Base-by-base conservation (phyloP, 2,329 filamentous ascomycete species). In the Verticillium longisporum region DNA sequence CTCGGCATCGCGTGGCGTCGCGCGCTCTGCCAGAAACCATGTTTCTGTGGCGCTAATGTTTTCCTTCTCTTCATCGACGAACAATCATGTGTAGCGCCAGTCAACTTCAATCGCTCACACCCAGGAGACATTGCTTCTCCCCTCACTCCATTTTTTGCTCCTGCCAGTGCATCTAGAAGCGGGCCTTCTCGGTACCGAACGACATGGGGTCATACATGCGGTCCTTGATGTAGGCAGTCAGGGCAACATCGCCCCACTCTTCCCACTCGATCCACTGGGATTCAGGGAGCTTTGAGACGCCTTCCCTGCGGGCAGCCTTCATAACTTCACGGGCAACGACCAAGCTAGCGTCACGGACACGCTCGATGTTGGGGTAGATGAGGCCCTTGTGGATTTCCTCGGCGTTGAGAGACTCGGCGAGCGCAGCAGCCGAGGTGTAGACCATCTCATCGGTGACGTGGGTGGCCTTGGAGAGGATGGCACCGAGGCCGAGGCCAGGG, bases 391-490 rank as follows among this genome's bases (percentile, higher is more conserved):
- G 85, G 69, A 92, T 80, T 79, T 99, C 95, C 64, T 95, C 88
- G 45, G 86, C 81, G 65, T 89, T 92, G 63, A 99, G 83, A 37
- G 89, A 88, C 62, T 86, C 87, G 15, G 91, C 85, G 21, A 98
- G 85, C 4, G 92, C 89, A 50, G 89, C 88, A 33, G 92, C 95
- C 36, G 93, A 94, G 57, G 90, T 92, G 79, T 98, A 98, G 71
- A 99, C 92, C 95, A 99, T 99, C 75, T 89, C 86, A 74, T 97
- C 91, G 5, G 94, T 98, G 67, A 98, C 83, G 68, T 87, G 87
- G 66, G 90, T 88, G 13, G 92, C 85, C 81, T 97, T 96, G 78
- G 89, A 88, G 57, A 98, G 85, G 72, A 98, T 97, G 66, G 94
- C 90, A 63, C 93, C 95, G 34, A 98, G 87, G 61, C 95, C 95